phyloP scores from a whole-genome alignment of 148 eudicot genomes.

The Vaccinium macrocarpon region DNA sequence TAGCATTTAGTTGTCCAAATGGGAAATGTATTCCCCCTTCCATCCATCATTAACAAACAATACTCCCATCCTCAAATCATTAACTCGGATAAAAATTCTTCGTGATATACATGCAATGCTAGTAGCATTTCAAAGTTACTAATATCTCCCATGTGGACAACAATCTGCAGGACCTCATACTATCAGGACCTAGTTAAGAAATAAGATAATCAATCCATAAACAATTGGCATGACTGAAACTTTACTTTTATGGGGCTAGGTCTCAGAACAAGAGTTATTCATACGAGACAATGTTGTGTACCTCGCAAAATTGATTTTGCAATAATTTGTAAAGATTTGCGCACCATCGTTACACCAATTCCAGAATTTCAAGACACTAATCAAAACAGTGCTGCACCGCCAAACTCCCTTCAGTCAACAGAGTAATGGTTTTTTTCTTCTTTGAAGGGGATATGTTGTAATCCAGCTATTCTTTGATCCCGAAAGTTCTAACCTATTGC shows the following conservation, averaged over 20 bases:
- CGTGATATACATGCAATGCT: background rate
- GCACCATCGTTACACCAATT: background rate
- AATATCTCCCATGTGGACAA: background rate
- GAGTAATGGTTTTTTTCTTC: no score
- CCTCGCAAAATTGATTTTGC: background rate
- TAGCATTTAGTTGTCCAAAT: background rate
- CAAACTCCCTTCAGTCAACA: background rate
- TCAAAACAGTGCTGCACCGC: no score
- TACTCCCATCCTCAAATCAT: no score
- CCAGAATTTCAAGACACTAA: background rate
- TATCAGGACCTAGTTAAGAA: background rate
- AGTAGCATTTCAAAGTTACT: background rate
- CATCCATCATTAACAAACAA: background rate
- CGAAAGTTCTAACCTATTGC: no score
- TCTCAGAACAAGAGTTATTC: background rate
- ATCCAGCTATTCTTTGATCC: no score
- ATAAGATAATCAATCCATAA: background rate
- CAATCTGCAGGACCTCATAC: background rate
- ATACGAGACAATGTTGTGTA: background rate
- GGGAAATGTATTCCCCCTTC: background rate
- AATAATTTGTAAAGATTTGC: background rate
- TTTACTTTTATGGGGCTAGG: background rate
- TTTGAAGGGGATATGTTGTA: no score
- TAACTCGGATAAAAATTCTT: no score
- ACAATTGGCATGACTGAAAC: background rate